Percentiles rank a stretch among this genome's conserved stretches.
Conservation (phyloP, 2,329 filamentous ascomycete species). For the Epichloe brachyelytri region DNA sequence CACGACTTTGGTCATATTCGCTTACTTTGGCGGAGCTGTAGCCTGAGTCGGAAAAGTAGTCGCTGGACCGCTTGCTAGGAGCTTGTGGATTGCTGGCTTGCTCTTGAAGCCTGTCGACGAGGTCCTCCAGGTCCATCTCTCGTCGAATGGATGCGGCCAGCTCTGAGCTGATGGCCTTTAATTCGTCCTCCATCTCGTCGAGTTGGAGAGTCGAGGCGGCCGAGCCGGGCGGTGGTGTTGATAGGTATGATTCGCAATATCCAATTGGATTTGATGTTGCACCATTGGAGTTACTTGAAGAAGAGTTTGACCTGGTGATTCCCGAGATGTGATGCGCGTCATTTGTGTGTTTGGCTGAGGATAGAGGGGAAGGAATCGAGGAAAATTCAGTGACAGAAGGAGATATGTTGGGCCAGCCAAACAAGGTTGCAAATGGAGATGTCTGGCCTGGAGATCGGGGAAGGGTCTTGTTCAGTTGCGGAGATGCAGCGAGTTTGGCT, state of each 20-base stretch:
- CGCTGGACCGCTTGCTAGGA: constrained; percentile 67
- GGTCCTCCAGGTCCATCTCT: constrained; percentile 92
- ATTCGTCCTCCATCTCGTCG: constrained; percentile 84
- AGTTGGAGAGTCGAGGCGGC: constrained; percentile 40
- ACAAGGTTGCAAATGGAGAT: constrained; percentile 38
- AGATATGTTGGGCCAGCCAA: constrained; percentile 37
- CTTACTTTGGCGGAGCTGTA: constrained; percentile 72
- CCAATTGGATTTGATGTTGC: constrained; percentile 29
- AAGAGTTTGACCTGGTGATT: constrained; percentile 1
- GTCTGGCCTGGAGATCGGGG: constrained; percentile 38
- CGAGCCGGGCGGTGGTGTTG: constrained; percentile 31
- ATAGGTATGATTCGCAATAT: constrained; percentile 39
- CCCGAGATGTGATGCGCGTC: constrained; percentile 14
- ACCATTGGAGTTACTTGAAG: constrained; percentile 24
- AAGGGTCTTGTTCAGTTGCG: constrained; percentile 39
- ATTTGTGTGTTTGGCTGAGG: constrained; percentile 26
- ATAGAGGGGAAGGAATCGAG: constrained; percentile 40
- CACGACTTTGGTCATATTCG: constrained; percentile 47
- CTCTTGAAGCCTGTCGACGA: constrained; percentile 77
- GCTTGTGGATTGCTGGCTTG: constrained; percentile 50
- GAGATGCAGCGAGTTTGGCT: constrained; percentile 14
- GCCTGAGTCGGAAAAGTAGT: constrained; percentile 96
- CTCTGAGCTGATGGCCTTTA: constrained; percentile 86
- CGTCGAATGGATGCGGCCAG: constrained; percentile 83
- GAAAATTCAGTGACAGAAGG: constrained; percentile 38